Evolutionary conservation across 2,329 filamentous ascomycete species (phyloP), one percentile per base, ranked within the genome.

Genomic region (Neonectria ditissima): DNA sequence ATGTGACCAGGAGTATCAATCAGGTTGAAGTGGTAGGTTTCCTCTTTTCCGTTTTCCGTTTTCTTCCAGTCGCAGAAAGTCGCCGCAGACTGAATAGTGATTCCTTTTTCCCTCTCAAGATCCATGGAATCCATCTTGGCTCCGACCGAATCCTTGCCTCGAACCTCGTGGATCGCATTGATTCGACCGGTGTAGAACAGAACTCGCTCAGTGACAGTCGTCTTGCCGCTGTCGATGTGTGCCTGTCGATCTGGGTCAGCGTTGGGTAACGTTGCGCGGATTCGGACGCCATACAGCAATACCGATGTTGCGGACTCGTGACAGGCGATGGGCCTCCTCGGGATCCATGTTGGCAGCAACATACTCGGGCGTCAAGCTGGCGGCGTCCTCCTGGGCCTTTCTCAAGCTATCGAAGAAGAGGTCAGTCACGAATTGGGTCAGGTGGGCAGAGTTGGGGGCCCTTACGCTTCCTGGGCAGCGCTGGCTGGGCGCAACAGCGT

Each of bases 101-200:
- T 99, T 74, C 96, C 96, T 84, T 97, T 97, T 80, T 98, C 96
- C 80, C 96, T 88, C 82, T 99, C 96, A 71, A 99, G 85, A 73
- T 99, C 96, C 96, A 99, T 99, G 26, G 94, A 97, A 84, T 99
- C 96, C 96, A 99, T 99, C 84, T 99, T 99, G 65, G 96, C 96
- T 69, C 96, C 96, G 43, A 97, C 94, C 37, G 92, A 89, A 86
- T 99, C 96, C 77, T 95, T 94, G 63, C 94, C 94, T 75, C 96
- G 89, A 45, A 99, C 96, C 82, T 99, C 96, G 83, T 99, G 96
- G 75, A 99, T 98, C 32, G 93, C 87, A 78, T 97, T 97, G 82
- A 97, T 97, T 77, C 96, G 91, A 69, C 96, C 96, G 59, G 96
- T 98, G 81, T 99, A 99, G 87, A 94, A 99, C 61, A 99, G 91